Base-by-base conservation (phyloP, 1,139 yeast genomes). In the Eremothecium cymbalariae region DNA sequence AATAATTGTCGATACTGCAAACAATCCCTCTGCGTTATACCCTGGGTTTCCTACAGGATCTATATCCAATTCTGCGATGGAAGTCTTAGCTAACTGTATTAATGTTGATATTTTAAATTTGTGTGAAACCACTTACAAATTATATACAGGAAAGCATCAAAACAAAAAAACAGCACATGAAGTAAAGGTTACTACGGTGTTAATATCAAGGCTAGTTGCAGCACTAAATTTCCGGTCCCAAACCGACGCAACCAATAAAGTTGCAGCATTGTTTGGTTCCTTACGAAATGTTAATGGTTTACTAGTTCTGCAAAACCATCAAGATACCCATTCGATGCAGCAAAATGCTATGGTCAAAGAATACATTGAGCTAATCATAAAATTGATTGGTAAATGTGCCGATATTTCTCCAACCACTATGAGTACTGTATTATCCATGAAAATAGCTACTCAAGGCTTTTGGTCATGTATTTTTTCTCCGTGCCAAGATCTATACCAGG, bases 401-500 rank as follows among this genome's bases (percentile, higher is more conserved):
- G 71, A 66, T 37, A 59, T 71, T 29, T 74, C 72, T 19, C 64
- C 74, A 0, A 43, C 55, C 2, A 60, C 63, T 15, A 59, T 80
- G 31, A 63, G 66, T 28, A 48, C 51, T 6, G 58, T 72, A 12
- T 44, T 75, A 6, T 43, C 53, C 1, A 60, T 65, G 39, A 46
- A 53, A 14, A 47, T 49, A 7, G 62, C 70, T 5, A 51, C 76
- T 34, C 51, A 55, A 18, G 80, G 86, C 0, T 66, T 77, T 37
- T 81, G 88, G 86, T 69, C 83, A 0, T 75, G 83, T 50, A 61
- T 80, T 1, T 72, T 80, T 37, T 71, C 81, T 1, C 74, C 83
- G 0, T 61, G 65, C 34, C 61, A 60, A 18, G 55, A 55, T 13
- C 56, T 75, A 3, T 75, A 73, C 39, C 86, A 82, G 49, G 70